Percentiles rank a stretch among this genome's conserved stretches.
These are phyloP conservation scores for Calonectria hongkongensis DNA, from an alignment of 2,329 filamentous ascomycete species.

Conservation along the genomic window DNA sequence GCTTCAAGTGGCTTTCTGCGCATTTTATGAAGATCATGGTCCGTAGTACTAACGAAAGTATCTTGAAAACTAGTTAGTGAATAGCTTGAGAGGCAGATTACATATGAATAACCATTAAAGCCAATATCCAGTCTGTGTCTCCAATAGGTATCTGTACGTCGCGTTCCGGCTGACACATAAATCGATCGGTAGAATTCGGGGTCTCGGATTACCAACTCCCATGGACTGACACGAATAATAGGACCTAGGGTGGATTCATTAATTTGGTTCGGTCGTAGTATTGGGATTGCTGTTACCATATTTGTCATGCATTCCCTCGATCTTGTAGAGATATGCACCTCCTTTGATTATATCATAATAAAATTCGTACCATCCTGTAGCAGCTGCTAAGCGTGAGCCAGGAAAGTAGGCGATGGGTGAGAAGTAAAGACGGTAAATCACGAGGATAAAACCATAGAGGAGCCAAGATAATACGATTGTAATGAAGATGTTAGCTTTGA, in stretches of 20 bases:
- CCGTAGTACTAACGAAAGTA: not conserved
- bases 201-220: not conserved
- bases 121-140: not conserved
- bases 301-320: not conserved
- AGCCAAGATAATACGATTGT: not conserved
- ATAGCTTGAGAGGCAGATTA: not conserved
- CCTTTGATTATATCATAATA: not conserved
- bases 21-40: not conserved
- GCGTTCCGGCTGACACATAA: not conserved
- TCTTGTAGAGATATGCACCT: not conserved
- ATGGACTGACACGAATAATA: not conserved
- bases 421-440: not conserved
- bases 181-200: not conserved
- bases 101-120: not conserved
- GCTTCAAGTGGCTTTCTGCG: not conserved
- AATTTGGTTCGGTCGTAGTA: not conserved
- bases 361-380: not conserved
- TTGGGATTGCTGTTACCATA: not conserved
- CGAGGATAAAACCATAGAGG: not conserved
- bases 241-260: not conserved
- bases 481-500: no score
- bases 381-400: not conserved
- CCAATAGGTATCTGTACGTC: not conserved
- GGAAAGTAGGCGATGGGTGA: not conserved
- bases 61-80: not conserved